A percentile compares a stretch with the other conserved stretches of the same genome.
Evolutionary conservation across 192 early-diverging fungal species (phyloP).

Genomic region (Dimargaris xerosporica): DNA sequence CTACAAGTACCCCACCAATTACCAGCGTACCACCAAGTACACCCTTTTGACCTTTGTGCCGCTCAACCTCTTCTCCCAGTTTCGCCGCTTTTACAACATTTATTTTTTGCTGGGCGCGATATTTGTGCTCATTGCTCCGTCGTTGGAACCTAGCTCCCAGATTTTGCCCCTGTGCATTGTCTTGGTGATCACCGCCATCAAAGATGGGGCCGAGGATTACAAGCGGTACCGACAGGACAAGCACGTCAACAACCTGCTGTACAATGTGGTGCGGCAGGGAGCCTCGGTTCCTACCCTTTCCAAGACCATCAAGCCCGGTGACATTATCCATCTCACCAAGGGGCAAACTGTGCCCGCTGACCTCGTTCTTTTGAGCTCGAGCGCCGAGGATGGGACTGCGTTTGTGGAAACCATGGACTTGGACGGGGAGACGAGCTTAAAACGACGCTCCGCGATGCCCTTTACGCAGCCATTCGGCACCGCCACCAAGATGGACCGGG

Average conservation of each 20-base stretch:
- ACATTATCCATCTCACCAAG: conserved; percentile 57
- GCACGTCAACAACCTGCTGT: conserved; percentile 45
- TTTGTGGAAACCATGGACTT: conserved; percentile 77
- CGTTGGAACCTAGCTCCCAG: conserved; percentile 37
- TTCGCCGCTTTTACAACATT: conserved; percentile 40
- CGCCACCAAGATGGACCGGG: conserved; percentile 26
- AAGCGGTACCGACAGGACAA: conserved; percentile 70
- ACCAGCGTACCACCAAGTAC: conserved; percentile 30
- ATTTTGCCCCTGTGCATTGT: conserved; percentile 73
- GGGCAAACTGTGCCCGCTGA: conserved; percentile 74
- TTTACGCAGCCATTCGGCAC: conserved; percentile 36
- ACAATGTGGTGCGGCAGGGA: not conserved
- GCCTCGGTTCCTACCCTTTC: conserved; percentile 15
- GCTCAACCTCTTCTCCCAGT: conserved; percentile 30
- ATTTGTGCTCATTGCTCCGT: conserved; percentile 20
- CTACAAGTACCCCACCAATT: conserved; percentile 31
- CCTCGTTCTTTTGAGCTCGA: conserved; percentile 51
- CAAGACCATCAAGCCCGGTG: conserved; percentile 60
- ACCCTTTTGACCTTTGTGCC: conserved; percentile 25
- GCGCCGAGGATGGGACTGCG: conserved; percentile 56
- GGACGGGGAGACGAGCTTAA: conserved; percentile 83
- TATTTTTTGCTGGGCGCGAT: conserved; percentile 54
- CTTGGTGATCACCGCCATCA: conserved; percentile 60
- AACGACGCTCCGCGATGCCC: conserved; percentile 59
- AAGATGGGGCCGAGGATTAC: conserved; percentile 81